These are phyloP conservation scores for Phytophthora pinifolia DNA, from an alignment of 352 stramenopile species.

Conservation along the genomic window DNA sequence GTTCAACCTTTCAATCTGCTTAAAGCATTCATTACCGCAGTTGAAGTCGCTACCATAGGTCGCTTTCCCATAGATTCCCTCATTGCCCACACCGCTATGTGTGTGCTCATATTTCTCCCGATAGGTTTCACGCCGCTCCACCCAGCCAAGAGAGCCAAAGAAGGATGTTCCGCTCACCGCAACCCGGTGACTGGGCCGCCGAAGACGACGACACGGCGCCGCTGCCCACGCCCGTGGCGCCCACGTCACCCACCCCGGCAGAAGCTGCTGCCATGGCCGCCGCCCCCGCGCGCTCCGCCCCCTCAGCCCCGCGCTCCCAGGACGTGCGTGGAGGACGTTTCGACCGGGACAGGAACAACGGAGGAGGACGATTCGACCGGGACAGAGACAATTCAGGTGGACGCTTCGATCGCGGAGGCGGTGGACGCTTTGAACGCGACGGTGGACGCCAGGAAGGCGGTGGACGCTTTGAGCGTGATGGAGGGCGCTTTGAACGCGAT, in stretches of 20 bases:
- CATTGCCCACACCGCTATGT: too few relatives aligned
- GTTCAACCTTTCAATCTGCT: neutral
- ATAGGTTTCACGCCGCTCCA: neutral
- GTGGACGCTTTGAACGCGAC: neutral
- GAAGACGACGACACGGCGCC: conserved; percentile 61
- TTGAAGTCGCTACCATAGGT: neutral
- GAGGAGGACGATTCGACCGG: conserved; percentile 19
- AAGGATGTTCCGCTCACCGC: conserved; percentile 69
- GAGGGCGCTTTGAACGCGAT: conserved; percentile 1
- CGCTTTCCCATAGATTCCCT: too few relatives aligned
- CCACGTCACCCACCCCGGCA: neutral
- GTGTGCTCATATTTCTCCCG: too few relatives aligned
- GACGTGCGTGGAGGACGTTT: conserved; percentile 11
- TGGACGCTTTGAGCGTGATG: neutral
- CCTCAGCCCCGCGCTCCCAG: neutral
- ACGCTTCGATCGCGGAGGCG: conserved; percentile 7
- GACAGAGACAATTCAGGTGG: conserved; percentile 3
- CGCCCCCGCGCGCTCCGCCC: neutral
- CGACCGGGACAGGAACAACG: neutral
- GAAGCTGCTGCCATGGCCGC: too few relatives aligned
- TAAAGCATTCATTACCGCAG: neutral
- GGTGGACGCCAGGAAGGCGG: neutral
- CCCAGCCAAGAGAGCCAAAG: neutral
- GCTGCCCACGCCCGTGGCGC: conserved; percentile 7
- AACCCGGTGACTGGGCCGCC: conserved; percentile 72